Conservation (phyloP, 2,329 filamentous ascomycete species). For the Cladosporium sp. region DNA sequence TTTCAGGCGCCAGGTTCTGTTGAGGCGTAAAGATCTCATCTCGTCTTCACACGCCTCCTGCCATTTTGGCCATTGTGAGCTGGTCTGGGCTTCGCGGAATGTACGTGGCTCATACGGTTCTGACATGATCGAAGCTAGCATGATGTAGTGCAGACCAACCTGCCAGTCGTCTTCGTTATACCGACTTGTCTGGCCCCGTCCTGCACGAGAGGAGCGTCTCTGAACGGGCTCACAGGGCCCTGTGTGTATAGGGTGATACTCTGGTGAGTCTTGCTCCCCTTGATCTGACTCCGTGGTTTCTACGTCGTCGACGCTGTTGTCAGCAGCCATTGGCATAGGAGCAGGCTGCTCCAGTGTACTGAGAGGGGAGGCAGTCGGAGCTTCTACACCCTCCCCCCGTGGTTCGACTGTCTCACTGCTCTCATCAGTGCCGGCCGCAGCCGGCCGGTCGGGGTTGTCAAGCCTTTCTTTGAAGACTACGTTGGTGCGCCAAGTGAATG, state of each 20-base stretch:
- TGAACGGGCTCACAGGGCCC: not conserved
- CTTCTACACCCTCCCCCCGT: not conserved
- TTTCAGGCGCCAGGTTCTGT: not conserved
- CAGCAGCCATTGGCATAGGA: not conserved
- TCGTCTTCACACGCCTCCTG: not conserved
- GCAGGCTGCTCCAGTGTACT: not conserved
- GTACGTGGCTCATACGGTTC: not conserved
- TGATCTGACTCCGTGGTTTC: not conserved
- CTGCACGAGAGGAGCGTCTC: not conserved
- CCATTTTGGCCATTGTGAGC: not conserved
- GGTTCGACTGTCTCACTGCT: not conserved
- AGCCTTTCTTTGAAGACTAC: not conserved
- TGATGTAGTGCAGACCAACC: not conserved
- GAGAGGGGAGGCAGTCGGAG: not conserved
- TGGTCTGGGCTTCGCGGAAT: not conserved
- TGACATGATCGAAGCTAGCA: not conserved
- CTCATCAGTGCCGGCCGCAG: not conserved
- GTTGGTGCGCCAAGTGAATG: not conserved
- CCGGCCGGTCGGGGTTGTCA: too few species aligned
- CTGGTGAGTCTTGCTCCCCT: not conserved
- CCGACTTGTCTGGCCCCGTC: not conserved
- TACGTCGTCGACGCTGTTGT: not conserved
- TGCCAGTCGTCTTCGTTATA: not conserved
- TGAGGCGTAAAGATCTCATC: not conserved
- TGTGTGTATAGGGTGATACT: not conserved